Conservation (phyloP, 2,329 filamentous ascomycete species). For the Volutella citrinella region DNA sequence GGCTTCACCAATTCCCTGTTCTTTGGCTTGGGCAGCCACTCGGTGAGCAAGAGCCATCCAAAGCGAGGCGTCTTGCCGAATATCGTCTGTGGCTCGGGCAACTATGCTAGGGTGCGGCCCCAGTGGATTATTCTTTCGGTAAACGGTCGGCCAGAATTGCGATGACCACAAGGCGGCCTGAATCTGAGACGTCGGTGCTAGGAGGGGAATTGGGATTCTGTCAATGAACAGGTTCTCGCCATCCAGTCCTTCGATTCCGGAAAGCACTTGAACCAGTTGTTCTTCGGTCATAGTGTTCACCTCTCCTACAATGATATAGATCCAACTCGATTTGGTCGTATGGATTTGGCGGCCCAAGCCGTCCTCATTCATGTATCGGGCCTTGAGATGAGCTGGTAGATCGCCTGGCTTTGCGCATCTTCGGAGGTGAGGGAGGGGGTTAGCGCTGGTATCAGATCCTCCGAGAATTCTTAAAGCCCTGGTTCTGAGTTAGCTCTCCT, state of each 20-base stretch:
- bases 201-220: slow-evolving; percentile 65
- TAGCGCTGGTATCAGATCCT: slow-evolving; percentile 58
- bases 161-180: slow-evolving; percentile 73
- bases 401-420: slow-evolving; percentile 71
- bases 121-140: slow-evolving; percentile 83
- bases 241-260: slow-evolving; percentile 48
- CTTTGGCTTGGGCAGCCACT: slow-evolving; percentile 58
- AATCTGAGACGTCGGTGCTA: slow-evolving; percentile 71
- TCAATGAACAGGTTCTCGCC: slow-evolving; percentile 56
- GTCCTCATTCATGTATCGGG: slow-evolving; percentile 58
- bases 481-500: no score
- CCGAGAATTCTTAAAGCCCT: slow-evolving; percentile 60
- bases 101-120: slow-evolving; percentile 79
- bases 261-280: slow-evolving; percentile 48
- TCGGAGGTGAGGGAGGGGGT: slow-evolving; percentile 68
- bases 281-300: slow-evolving; percentile 50
- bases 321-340: slow-evolving; percentile 58
- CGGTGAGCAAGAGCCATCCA: slow-evolving; percentile 68
- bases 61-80: slow-evolving; percentile 58
- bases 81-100: slow-evolving; percentile 64
- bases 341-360: slow-evolving; percentile 53
- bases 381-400: slow-evolving; percentile 63
- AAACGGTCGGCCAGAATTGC: slow-evolving; percentile 80
- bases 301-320: slow-evolving; percentile 56
- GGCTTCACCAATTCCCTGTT: slow-evolving; percentile 60